Conservation (phyloP, 2,329 filamentous ascomycete genomes). For the Colletotrichum sp. region DNA sequence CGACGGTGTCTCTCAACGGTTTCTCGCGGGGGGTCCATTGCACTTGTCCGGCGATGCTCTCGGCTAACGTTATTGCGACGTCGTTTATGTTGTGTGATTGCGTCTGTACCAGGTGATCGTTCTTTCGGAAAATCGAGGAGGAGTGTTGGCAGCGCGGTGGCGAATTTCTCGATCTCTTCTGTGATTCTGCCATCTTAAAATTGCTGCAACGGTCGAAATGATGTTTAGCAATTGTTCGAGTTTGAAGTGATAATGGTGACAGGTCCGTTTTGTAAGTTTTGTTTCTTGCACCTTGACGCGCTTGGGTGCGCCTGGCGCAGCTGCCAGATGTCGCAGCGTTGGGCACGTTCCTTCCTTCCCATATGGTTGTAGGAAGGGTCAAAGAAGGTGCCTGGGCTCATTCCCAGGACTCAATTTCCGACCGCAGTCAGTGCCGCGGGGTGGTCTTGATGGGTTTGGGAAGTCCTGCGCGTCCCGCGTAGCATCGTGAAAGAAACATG, state of each 20-base stretch:
- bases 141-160: not conserved
- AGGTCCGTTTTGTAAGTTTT: not conserved
- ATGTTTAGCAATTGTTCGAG: not conserved
- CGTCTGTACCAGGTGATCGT: not conserved
- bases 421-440: not conserved
- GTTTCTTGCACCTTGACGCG: not conserved
- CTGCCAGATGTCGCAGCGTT: constrained; percentile 7
- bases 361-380: not conserved
- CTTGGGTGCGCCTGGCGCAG: constrained; percentile 1
- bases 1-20: not conserved
- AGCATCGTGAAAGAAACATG: not conserved
- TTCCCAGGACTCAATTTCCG: not conserved
- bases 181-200: not conserved
- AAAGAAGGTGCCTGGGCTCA: constrained; percentile 8
- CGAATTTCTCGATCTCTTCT: not conserved
- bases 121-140: not conserved
- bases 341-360: constrained; percentile 1
- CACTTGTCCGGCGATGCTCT: not conserved
- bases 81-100: constrained; percentile 12
- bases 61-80: constrained; percentile 9
- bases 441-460: not conserved
- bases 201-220: not conserved
- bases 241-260: not conserved
- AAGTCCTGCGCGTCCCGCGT: not conserved
- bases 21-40: constrained; percentile 7